Percentiles rank a stretch among this genome's conserved stretches.
These are phyloP conservation scores for Cladosporium sp. DNA, from an alignment of 2,329 filamentous ascomycete species.

Conservation along the genomic window DNA sequence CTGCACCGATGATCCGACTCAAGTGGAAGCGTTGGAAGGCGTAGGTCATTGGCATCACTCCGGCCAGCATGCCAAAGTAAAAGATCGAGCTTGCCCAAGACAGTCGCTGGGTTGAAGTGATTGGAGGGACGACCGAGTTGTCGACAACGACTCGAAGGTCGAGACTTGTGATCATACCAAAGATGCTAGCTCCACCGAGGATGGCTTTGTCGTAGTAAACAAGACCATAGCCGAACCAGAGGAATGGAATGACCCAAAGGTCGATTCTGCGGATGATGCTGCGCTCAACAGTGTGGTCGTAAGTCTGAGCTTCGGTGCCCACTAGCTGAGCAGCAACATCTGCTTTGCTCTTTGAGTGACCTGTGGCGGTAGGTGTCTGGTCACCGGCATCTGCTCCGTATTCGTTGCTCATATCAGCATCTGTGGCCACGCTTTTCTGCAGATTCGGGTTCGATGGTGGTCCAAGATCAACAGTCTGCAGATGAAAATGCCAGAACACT, in stretches of 20 bases:
- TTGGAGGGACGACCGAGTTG: constrained; percentile 49
- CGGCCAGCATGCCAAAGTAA: constrained; percentile 75
- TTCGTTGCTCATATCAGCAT: not conserved
- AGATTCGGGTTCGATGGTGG: not conserved
- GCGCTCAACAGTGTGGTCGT: constrained; percentile 9
- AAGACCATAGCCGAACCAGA: constrained; percentile 55
- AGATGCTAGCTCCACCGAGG: constrained; percentile 66
- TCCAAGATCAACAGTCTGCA: too few relatives aligned
- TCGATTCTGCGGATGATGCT: constrained; percentile 65
- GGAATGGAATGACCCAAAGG: constrained; percentile 39
- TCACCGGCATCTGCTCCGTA: not conserved
- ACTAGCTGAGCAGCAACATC: constrained; percentile 8
- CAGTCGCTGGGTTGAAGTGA: constrained; percentile 62
- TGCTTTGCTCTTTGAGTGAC: not conserved
- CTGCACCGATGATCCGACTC: constrained; percentile 58
- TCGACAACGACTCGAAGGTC: constrained; percentile 51
- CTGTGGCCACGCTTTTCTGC: not conserved
- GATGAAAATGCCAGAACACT: too few relatives aligned
- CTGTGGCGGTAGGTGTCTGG: not conserved
- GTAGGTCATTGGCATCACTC: constrained; percentile 70
- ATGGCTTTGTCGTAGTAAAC: constrained; percentile 75
- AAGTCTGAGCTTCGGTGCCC: constrained; percentile 5
- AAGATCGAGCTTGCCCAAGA: constrained; percentile 76
- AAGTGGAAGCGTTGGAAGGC: constrained; percentile 64
- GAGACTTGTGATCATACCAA: constrained; percentile 71